phyloP scores from a whole-genome alignment of 2,329 filamentous ascomycete species.

The Penicillium sp. region DNA sequence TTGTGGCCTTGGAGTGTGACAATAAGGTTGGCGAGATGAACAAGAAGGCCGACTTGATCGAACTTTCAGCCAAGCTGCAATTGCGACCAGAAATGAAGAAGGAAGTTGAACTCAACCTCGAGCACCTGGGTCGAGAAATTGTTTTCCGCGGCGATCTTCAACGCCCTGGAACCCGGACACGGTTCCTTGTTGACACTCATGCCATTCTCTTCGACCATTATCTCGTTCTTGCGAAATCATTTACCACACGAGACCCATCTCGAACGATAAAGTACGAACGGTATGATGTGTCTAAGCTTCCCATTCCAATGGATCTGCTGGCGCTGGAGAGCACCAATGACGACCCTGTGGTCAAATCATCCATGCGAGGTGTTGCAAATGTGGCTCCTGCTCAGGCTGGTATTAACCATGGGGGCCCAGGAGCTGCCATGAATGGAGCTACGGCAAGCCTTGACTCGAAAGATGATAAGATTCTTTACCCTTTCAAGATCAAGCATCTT shows the following conservation, averaged over 20 bases:
- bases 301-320: constrained; percentile 93
- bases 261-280: constrained; percentile 72
- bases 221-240: constrained; percentile 81
- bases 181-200: constrained; percentile 94
- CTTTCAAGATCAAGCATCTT: constrained; percentile 93
- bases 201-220: constrained; percentile 96
- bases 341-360: constrained; percentile 79
- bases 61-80: constrained; percentile 79
- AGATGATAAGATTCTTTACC: constrained; percentile 83
- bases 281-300: constrained; percentile 92
- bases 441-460: constrained; percentile 57
- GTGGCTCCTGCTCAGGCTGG: constrained; percentile 57
- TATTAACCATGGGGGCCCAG: constrained; percentile 66
- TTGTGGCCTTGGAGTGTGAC: constrained; percentile 87
- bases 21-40: constrained; percentile 87
- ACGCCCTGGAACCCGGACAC: constrained; percentile 79
- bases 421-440: constrained; percentile 59
- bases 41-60: constrained; percentile 84
- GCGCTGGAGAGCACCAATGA: constrained; percentile 92
- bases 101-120: constrained; percentile 78
- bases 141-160: constrained; percentile 88
- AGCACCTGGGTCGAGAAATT: constrained; percentile 89
- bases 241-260: constrained; percentile 66
- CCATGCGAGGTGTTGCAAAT: constrained; percentile 67
- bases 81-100: constrained; percentile 84